These are phyloP conservation scores for Leccinum disarticulatum DNA, from an alignment of 768 basidiomycete species.

Conservation along the genomic window DNA sequence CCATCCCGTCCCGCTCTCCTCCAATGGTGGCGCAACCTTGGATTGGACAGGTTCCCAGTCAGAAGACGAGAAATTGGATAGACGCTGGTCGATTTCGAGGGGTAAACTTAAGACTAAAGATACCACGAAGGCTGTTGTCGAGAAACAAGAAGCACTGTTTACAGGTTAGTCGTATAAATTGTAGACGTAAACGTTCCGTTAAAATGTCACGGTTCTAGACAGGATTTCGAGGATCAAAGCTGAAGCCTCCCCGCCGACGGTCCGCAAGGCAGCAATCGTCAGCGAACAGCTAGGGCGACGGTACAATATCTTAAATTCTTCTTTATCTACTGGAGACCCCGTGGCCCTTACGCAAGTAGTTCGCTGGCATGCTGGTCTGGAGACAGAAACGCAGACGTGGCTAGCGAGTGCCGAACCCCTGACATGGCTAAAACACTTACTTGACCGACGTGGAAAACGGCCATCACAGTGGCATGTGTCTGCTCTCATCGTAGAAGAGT, in stretches of 20 bases:
- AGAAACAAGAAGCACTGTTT: slow-evolving; percentile 61
- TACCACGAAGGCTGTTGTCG: slow-evolving; percentile 44
- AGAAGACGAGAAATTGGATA: slow-evolving; percentile 59
- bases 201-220: slow-evolving; percentile 37
- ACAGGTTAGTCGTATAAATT: slow-evolving; percentile 42
- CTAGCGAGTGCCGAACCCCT: slow-evolving; percentile 68
- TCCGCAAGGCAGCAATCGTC: slow-evolving; percentile 63
- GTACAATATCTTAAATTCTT: slow-evolving; percentile 53
- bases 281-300: slow-evolving; percentile 64
- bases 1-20: slow-evolving; percentile 70
- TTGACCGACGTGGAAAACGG: slow-evolving; percentile 44
- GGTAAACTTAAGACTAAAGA: slow-evolving; percentile 60
- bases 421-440: slow-evolving; percentile 69
- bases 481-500: slow-evolving; percentile 70
- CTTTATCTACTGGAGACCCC: slow-evolving; percentile 32
- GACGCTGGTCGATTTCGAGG: slow-evolving; percentile 57
- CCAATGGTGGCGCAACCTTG: slow-evolving; percentile 65
- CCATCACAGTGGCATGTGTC: slow-evolving; percentile 63
- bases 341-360: slow-evolving; percentile 51
- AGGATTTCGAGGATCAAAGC: slow-evolving; percentile 56
- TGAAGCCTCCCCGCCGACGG: slow-evolving; percentile 50
- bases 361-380: slow-evolving; percentile 62
- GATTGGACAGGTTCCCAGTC: slow-evolving; percentile 67
- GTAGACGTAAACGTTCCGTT: not conserved
- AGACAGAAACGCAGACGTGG: slow-evolving; percentile 44